Evolutionary conservation across 345 rosid genomes (phyloP), one percentile per base, ranked within the genome.

Genomic region (Iberis pinnata): DNA sequence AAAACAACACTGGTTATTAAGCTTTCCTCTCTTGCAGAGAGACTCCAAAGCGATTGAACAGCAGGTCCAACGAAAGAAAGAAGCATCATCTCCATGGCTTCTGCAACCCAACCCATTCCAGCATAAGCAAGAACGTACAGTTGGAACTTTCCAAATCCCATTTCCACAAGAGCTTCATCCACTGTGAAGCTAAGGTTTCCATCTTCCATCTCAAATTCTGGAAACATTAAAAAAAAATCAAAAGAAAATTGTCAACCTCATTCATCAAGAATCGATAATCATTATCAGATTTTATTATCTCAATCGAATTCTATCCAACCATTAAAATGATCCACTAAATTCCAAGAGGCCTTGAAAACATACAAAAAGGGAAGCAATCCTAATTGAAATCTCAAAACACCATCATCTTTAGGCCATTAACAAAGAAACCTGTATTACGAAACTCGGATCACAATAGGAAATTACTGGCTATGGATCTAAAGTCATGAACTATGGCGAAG

Each of bases 31-130:
- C 67, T 67, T 12, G 97, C 54, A 63, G 89, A 74, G 62, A 89
- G 94, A 56, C 40, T 68, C 97, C 97, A 89, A 0, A 60, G 36
- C 11, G 78, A 68, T 64, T 81, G 79, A 51, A 89, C 86, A 27
- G 86, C 88, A 16, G 95, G 88, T 39, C 97, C 97, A 2, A 89
- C 60, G 60, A 80, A 86, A 17, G 95, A 89, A 24, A 89, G 88
- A 18, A 89, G 86, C 97, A 89, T 89, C 86, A 86, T 75, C 63
- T 89, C 95, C 97, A 89, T 89, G 4, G 97, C 97, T 52, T 89
- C 97, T 7, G 86, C 88, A 58, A 80, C 22, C 97, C 82, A 82
- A 44, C 82, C 97, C 90, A 89, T 77, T 58, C 95, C 97, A 48
- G 95, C 88, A 58, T 89, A 89, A 44, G 79, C 83, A 49, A 86